Conservation (phyloP, 1,284 basidiomycete genomes). For the Ustilago cynodontis region DNA sequence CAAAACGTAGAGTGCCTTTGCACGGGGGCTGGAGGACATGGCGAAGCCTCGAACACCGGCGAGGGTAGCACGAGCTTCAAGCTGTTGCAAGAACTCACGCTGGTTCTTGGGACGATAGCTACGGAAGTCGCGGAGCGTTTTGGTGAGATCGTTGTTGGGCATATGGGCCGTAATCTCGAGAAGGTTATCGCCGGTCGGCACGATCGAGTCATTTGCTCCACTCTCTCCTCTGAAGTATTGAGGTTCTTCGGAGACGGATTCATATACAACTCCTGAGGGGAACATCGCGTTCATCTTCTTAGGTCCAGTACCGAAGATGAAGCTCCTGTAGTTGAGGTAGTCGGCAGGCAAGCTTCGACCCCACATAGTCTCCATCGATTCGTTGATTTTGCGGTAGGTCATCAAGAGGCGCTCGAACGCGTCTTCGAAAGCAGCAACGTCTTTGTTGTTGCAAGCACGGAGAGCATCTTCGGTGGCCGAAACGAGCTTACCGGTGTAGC, state of each 20-base stretch:
- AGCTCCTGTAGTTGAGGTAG: slow-evolving; percentile 65
- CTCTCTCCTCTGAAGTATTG: slow-evolving; percentile 61
- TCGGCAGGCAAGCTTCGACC: slow-evolving; percentile 47
- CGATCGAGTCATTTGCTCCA: slow-evolving; percentile 62
- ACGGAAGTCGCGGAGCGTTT: slow-evolving; percentile 65
- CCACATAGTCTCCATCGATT: slow-evolving; percentile 68
- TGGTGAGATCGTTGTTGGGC: slow-evolving; percentile 66
- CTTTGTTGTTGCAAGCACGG: slow-evolving; percentile 41
- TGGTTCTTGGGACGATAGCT: slow-evolving; percentile 62
- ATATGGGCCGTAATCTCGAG: slow-evolving; percentile 64
- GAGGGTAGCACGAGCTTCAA: slow-evolving; percentile 57
- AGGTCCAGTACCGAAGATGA: slow-evolving; percentile 67
- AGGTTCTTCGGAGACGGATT: slow-evolving; percentile 53
- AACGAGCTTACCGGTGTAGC: slow-evolving; percentile 58
- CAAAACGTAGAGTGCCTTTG: slow-evolving; percentile 63
- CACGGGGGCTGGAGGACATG: slow-evolving; percentile 27
- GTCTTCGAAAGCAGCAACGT: slow-evolving; percentile 52
- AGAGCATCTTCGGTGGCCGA: slow-evolving; percentile 59
- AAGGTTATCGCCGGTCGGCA: slow-evolving; percentile 65
- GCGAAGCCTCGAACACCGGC: slow-evolving; percentile 52
- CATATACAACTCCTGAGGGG: slow-evolving; percentile 65
- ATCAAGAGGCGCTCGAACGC: slow-evolving; percentile 47
- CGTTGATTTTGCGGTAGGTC: slow-evolving; percentile 62
- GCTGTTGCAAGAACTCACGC: slow-evolving; percentile 56
- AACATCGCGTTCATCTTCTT: slow-evolving; percentile 66